phyloP scores from a whole-genome alignment of 2,329 filamentous ascomycete genomes.

The Diplocarpon rosae region DNA sequence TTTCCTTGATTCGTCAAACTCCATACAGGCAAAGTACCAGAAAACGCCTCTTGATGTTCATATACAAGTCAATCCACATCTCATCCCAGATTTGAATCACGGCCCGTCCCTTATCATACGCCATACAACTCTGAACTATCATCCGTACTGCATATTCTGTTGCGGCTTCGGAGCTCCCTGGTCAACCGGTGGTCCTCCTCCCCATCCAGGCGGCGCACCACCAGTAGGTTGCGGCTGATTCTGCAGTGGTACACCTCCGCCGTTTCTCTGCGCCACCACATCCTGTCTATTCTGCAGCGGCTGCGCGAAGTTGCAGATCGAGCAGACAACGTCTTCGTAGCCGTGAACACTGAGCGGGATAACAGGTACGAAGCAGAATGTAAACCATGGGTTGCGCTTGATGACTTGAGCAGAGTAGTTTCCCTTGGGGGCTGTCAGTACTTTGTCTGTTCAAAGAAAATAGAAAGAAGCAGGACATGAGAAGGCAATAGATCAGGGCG shows the following conservation, averaged over 20 bases:
- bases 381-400: slow-evolving; percentile 63
- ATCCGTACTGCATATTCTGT: slow-evolving; percentile 26
- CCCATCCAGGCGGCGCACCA: slow-evolving; percentile 20
- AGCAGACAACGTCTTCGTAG: slow-evolving; percentile 60
- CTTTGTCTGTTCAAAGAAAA: no score
- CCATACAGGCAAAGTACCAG: no score
- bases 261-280: slow-evolving; percentile 20
- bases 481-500: not conserved
- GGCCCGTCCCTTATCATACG: no score
- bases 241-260: slow-evolving; percentile 21
- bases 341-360: slow-evolving; percentile 59
- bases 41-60: no score
- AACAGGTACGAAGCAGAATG: slow-evolving; percentile 66
- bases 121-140: not conserved
- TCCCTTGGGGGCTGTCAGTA: slow-evolving; percentile 27
- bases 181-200: slow-evolving; percentile 15
- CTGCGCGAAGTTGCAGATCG: slow-evolving; percentile 68
- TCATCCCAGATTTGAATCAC: no score
- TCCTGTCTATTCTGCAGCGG: slow-evolving; percentile 38
- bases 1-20: no score
- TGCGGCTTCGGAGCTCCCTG: slow-evolving; percentile 15
- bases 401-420: slow-evolving; percentile 51
- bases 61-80: no score
- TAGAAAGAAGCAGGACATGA: no score
- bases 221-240: slow-evolving; percentile 12